These are phyloP conservation scores for Lodderomyces parapsilosis DNA, from an alignment of 1,139 yeast species.

Conservation along the genomic window DNA sequence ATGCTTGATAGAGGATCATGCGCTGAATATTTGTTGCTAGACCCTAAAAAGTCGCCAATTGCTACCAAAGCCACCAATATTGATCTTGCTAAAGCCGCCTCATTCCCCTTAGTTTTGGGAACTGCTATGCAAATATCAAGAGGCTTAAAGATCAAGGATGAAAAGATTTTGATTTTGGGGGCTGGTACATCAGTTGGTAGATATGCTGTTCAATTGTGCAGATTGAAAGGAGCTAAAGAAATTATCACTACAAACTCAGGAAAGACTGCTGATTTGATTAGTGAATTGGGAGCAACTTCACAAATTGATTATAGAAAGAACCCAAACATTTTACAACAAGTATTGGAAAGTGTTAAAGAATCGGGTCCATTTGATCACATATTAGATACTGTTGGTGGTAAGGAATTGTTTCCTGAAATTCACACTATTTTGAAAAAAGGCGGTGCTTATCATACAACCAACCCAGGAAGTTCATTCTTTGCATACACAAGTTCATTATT, in stretches of 20 bases:
- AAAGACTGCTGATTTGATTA: slow-evolving; percentile 37
- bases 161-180: slow-evolving; percentile 59
- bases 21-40: slow-evolving; percentile 39
- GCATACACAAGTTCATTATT: not conserved
- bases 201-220: slow-evolving; percentile 57
- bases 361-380: slow-evolving; percentile 29
- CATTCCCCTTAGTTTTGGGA: slow-evolving; percentile 56
- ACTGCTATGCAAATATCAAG: slow-evolving; percentile 51
- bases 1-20: slow-evolving; percentile 55
- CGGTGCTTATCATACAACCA: slow-evolving; percentile 42
- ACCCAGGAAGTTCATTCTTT: slow-evolving; percentile 36
- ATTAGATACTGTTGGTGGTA: slow-evolving; percentile 29
- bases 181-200: slow-evolving; percentile 75
- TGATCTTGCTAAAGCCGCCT: slow-evolving; percentile 54
- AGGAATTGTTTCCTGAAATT: slow-evolving; percentile 21
- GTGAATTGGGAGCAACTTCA: slow-evolving; percentile 50
- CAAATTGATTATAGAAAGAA: slow-evolving; percentile 48
- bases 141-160: slow-evolving; percentile 10
- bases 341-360: slow-evolving; percentile 22
- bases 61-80: slow-evolving; percentile 48
- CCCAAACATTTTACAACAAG: slow-evolving; percentile 20
- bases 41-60: slow-evolving; percentile 40
- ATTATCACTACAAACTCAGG: slow-evolving; percentile 43
- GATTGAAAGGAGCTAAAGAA: slow-evolving; percentile 42
- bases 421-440: slow-evolving; percentile 31